Evolutionary conservation across 78 protist genomes (phyloP), one percentile per base, ranked within the genome.

Genomic region (Cavenderia fasciculata): DNA sequence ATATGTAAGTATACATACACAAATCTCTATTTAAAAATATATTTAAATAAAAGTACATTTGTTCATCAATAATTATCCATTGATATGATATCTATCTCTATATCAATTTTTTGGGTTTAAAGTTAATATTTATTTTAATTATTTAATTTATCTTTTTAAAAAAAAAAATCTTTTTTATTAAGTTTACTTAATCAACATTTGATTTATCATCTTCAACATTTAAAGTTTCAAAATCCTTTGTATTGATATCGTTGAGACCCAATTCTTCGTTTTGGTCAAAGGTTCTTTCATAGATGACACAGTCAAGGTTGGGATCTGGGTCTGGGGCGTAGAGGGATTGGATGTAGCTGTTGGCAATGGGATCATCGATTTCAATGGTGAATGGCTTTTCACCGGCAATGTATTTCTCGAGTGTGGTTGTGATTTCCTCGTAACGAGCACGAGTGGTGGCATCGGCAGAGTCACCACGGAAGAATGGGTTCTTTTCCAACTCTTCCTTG

Each of bases 301-400:
- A 33, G 7, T 7, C 25, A 71, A 97, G 66, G 19, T 94, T 36
- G 4, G 98, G 97, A 56, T 96, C 98, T 21, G 86, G 74, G 19
- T 96, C 97, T 36, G 97, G 97, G 0, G 95, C 93, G n/a, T 70
- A 73, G 29, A 70, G 46, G 27, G 38, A 62, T 78, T 77, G 90
- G 34, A 92, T 36, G 57, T 92, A 74, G 46, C 92, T 84, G 92
- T 95, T 95, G 29, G 92, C 27, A 5, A 82, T 1, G 38, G 98
- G 97, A 74, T 97, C 99, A 29, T 97, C 97, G 29, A 97, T 23
- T 18, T 95, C 46, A 0, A 97, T 4, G 10, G 96, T 95, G 86
- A 87, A 95, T 11, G 95, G 94, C 18, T 59, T 38, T 44, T 61
- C 27, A 74, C 73, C 94, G 0, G 33, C 38, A 7, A 78, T 63